Base-by-base conservation (phyloP, 2,329 filamentous ascomycete species). In the Alternaria incomplexa region DNA sequence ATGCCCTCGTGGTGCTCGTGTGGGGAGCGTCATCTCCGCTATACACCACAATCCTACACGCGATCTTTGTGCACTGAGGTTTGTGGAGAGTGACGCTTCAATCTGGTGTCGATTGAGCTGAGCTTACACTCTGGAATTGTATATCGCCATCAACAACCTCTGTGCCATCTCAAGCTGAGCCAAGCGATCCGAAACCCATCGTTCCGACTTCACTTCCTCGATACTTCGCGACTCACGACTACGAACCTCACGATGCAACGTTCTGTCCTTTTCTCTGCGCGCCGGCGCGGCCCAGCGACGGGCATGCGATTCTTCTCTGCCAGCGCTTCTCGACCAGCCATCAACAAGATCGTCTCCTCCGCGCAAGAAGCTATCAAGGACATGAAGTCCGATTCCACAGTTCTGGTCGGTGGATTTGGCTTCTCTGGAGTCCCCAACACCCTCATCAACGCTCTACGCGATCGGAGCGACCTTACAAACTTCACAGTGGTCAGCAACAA, bases 401-500 rank as follows among this genome's bases (percentile, higher is more conserved):
- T 81, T 10, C 70, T 81, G 1, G 77, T 79, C 12, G 78, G 78
- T 17, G 79, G 79, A 7, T 81, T 81, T 53, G 79, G 79, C 7
- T 79, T 81, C 63, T 78, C 73, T 3, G 79, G 79, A 22, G 79
- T 81, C 8, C 78, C 79, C 4, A 79, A 79, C 56, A 79, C 79
- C 10, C 74, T 81, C 28, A 81, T 81, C 67, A 79, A 80, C 51
- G 76, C 77, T 25, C 68, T 81, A 5, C 77, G 77, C 60, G 76
- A 79, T 40, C 75, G 77, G 20, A 64, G 68, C 25, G 77, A 79
- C 48, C 69, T 78, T 54, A 73, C 61, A 15, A 77, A 79, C 56
- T 83, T 95, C 28, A 93, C 91, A 1, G 91, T 91, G 20, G 90
- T 94, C 2, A 93, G 91, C 54, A 95, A 95, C 76, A 95, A 95